phyloP scores from a whole-genome alignment of 495 filamentous ascomycete species.

The Penicillium lagena region DNA sequence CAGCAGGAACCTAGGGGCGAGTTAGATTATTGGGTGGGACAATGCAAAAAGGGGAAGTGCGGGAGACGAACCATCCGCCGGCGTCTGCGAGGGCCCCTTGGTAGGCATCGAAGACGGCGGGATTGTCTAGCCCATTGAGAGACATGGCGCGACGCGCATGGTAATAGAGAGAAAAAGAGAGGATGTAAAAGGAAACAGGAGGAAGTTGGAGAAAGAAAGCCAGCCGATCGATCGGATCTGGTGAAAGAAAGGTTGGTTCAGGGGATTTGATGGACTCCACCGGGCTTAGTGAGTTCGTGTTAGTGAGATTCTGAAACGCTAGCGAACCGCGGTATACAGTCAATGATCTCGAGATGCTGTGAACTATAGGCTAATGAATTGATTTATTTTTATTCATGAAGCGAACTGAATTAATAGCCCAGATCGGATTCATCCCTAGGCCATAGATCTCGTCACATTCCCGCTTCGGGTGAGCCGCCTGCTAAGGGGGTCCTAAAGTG shows the following conservation, averaged over 20 bases:
- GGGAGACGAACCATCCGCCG: conserved; percentile 81
- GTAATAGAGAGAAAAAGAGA: conserved; percentile 8
- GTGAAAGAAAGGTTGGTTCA: not conserved
- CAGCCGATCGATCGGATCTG: too few species aligned
- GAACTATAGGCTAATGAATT: too few species aligned
- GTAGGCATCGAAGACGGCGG: conserved; percentile 75
- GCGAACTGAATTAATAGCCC: too few species aligned
- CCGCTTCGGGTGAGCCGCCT: too few species aligned
- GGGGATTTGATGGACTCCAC: not conserved
- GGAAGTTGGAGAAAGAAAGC: not conserved
- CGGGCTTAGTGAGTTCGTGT: not conserved
- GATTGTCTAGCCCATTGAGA: conserved; percentile 90
- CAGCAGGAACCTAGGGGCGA: conserved; percentile 74
- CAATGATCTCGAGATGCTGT: too few species aligned
- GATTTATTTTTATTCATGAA: not conserved
- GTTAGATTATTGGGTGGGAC: conserved; percentile 1
- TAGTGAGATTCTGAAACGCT: not conserved
- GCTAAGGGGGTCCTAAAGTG: too few species aligned
- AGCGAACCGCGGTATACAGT: not conserved
- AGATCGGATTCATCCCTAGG: too few species aligned
- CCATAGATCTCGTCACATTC: too few species aligned
- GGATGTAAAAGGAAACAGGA: not conserved
- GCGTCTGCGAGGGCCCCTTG: conserved; percentile 72
- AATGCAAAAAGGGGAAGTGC: not conserved
- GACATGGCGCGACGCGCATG: conserved; percentile 66